Base-by-base conservation (phyloP, 805 yeast species). In the Candida argentea region DNA sequence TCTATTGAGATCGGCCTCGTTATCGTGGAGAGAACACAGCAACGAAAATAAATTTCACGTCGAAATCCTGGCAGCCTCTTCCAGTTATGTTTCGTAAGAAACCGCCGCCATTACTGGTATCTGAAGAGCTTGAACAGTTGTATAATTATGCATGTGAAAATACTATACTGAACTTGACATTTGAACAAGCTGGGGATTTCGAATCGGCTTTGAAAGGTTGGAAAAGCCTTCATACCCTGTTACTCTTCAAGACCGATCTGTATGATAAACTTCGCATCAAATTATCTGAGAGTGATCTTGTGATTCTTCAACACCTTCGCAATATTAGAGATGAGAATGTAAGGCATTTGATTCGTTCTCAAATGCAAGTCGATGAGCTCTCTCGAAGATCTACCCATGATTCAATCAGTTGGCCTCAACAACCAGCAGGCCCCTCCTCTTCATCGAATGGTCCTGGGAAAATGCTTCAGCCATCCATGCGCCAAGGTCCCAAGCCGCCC, bases 171-270 rank as follows among this genome's bases (percentile, higher is more conserved):
- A 72, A 76, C 48, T 44, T 75, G 27, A 61, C 72, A 3, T 45
- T 73, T 12, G 86, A 80, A 41, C 78, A 78, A 33, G 55, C 59
- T 12, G 58, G 64, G 19, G 61, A 67, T 13, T 48, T 62, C 25
- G 67, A 61, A 27, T 71, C 67, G 11, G 80, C 86, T 2, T 51
- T 77, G 13, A 70, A 67, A 34, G 87, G 87, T 3, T 79, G 89
- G 87, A 78, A 74, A 38, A 59, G 74, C 2, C 51, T 81, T n/a
- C 83, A 76, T 36, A 73, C 81, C 2, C 66, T 70, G 26, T 61
- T 76, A 2, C 59, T 72, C 26, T 70, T 59, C 44, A 71, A 71
- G 39, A 51, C 77, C 24, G 82, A 76, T 34, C 48, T 30, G 39
- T 79, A 39, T 65, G 77, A 43, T 54, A 68, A 48, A 50, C 34